Evolutionary conservation across 2,329 filamentous ascomycete species (phyloP).

Genomic region (Cadophora gregata): DNA sequence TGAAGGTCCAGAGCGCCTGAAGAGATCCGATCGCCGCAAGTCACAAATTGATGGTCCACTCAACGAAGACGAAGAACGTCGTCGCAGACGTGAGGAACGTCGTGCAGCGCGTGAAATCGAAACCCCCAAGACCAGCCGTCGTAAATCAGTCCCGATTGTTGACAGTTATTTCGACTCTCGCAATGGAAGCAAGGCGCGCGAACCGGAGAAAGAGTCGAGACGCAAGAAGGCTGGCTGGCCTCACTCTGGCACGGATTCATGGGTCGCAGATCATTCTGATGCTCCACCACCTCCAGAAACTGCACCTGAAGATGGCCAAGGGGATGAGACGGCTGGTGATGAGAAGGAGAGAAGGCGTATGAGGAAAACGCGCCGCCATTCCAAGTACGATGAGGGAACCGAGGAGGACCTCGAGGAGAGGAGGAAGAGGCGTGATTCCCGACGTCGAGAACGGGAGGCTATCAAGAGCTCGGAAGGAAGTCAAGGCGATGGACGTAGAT

Average conservation of each 20-base stretch:
- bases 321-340: conserved; percentile 37
- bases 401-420: conserved; percentile 40
- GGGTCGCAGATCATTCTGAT: conserved; percentile 70
- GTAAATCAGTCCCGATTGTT: conserved; percentile 50
- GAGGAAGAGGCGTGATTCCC: conserved; percentile 39
- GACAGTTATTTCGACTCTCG: conserved; percentile 55
- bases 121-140: conserved; percentile 47
- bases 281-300: conserved; percentile 62
- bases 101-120: conserved; percentile 50
- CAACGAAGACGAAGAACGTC: conserved; percentile 61
- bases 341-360: conserved; percentile 37
- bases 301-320: conserved; percentile 27
- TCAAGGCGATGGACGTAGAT: conserved; percentile 40
- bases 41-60: conserved; percentile 51
- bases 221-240: conserved; percentile 56
- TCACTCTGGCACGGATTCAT: conserved; percentile 67
- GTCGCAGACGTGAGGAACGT: conserved; percentile 59
- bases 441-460: conserved; percentile 38
- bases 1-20: conserved; percentile 50
- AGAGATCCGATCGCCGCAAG: conserved; percentile 55
- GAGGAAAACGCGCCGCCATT: conserved; percentile 40
- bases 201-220: conserved; percentile 38
- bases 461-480: conserved; percentile 43
- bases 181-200: conserved; percentile 49
- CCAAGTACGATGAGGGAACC: conserved; percentile 36